Conservation (phyloP, 2,329 filamentous ascomycete species). For the Colletotrichum truncatum region DNA sequence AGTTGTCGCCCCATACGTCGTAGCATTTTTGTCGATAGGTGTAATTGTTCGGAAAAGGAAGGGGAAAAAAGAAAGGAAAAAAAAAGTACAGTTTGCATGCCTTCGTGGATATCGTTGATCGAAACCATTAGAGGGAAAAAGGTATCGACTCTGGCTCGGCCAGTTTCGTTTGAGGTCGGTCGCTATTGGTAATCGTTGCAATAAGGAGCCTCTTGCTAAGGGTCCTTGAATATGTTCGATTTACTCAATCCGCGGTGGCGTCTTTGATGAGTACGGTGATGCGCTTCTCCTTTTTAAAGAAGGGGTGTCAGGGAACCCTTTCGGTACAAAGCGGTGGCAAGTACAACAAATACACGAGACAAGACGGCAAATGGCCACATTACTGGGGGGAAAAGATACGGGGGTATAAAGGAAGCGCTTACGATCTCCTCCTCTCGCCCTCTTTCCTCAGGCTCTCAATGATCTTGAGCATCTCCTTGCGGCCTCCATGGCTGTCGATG, state of each 20-base stretch:
- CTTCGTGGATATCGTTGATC: slow-evolving; percentile 25
- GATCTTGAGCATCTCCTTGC: slow-evolving; percentile 91
- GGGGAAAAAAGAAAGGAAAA: too few species aligned
- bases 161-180: not conserved
- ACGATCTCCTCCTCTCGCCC: slow-evolving; percentile 85
- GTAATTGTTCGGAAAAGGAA: not conserved
- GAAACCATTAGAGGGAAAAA: slow-evolving; percentile 1
- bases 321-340: not conserved
- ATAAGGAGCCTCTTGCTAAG: too few species aligned
- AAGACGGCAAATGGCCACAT: too few species aligned
- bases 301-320: slow-evolving; percentile 24
- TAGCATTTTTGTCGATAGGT: not conserved
- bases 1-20: too few species aligned
- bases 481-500: slow-evolving; percentile 80
- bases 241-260: slow-evolving; percentile 55
- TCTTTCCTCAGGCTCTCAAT: slow-evolving; percentile 90
- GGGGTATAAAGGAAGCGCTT: slow-evolving; percentile 48
- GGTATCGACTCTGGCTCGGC: not conserved
- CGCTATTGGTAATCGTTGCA: too few species aligned
- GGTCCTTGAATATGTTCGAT: too few species aligned
- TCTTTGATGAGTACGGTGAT: slow-evolving; percentile 44
- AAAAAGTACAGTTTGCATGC: slow-evolving; percentile 7
- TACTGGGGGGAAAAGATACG: too few species aligned
- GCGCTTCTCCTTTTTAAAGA: slow-evolving; percentile 42
- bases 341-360: not conserved